Evolutionary conservation across 169 alveolate genomes (phyloP).

Genomic region (Eimeria nieschulzi): DNA sequence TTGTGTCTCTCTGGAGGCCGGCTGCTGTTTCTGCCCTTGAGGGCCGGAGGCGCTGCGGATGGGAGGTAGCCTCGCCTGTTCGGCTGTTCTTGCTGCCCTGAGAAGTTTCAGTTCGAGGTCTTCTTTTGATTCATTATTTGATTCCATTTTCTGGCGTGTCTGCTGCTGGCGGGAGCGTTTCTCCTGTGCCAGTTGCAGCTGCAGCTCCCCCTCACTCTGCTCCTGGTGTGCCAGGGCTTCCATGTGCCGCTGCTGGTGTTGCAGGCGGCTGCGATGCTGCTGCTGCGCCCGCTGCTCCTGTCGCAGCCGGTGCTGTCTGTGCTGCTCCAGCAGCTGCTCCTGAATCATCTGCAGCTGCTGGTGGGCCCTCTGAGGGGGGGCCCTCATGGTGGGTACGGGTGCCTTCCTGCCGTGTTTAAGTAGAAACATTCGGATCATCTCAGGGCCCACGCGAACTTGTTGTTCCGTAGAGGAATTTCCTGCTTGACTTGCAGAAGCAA

Average conservation of each 20-base stretch:
- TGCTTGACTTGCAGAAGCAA: background rate
- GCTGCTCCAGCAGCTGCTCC: conserved; percentile 52
- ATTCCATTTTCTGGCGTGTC: conserved; percentile 4
- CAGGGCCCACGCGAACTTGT: background rate
- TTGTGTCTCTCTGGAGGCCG: background rate
- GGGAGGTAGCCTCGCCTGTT: background rate
- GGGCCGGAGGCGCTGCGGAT: background rate
- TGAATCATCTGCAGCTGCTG: conserved; percentile 43
- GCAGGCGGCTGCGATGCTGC: background rate
- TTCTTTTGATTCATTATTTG: background rate
- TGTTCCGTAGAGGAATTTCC: background rate
- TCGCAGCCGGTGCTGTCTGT: conserved; percentile 4
- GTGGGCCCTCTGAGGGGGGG: conserved; percentile 38
- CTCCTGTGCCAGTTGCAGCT: background rate
- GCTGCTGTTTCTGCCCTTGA: background rate
- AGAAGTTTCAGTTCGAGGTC: conserved; percentile 13
- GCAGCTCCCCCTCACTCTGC: background rate
- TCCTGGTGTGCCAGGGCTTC: background rate
- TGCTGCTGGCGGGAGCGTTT: background rate
- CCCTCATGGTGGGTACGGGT: background rate
- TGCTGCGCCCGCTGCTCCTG: background rate
- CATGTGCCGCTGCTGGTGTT: conserved; percentile 8
- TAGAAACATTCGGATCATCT: background rate
- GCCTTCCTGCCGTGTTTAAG: conserved; percentile 21
- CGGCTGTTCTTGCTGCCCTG: background rate